Evolutionary conservation across 164 flowering plant species (phyloP).

Genomic region (Vitis rotundifolia): DNA sequence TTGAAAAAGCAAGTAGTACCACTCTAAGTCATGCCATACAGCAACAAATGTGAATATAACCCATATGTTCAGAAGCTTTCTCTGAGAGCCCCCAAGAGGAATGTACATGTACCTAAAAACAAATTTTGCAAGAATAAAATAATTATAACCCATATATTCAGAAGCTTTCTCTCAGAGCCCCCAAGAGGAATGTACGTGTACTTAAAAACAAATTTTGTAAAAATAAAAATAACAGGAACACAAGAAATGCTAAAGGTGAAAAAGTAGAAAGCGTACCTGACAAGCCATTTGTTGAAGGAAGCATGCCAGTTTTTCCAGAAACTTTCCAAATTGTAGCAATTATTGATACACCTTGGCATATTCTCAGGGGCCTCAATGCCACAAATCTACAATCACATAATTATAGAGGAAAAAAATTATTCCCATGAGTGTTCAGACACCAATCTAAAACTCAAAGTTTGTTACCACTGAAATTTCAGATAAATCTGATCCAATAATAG

Average conservation of each 20-base stretch:
- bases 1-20: conserved; percentile 45
- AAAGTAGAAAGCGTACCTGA: conserved; percentile 48
- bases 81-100: conserved; percentile 91
- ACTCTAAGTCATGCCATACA: conserved; percentile 96
- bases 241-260: conserved; percentile 2
- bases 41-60: conserved; percentile 98
- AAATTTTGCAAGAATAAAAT: background rate
- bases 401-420: background rate
- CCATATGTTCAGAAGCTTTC: conserved; percentile 88
- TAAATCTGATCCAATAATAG: background rate
- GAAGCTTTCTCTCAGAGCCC: conserved; percentile 76
- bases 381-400: conserved; percentile 48
- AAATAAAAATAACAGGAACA: background rate
- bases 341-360: conserved; percentile 93
- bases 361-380: conserved; percentile 92
- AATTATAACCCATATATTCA: conserved; percentile 23
- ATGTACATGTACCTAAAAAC: conserved; percentile 83
- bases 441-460: conserved; percentile 6
- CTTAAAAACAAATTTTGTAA: conserved; percentile 31
- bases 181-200: conserved; percentile 97
- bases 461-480: background rate
- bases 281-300: conserved; percentile 97
- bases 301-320: conserved; percentile 99
- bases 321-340: conserved; percentile 85
- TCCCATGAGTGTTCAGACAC: background rate